Base-by-base conservation (phyloP, 495 filamentous ascomycete genomes). In the Penicillium pancosmium region DNA sequence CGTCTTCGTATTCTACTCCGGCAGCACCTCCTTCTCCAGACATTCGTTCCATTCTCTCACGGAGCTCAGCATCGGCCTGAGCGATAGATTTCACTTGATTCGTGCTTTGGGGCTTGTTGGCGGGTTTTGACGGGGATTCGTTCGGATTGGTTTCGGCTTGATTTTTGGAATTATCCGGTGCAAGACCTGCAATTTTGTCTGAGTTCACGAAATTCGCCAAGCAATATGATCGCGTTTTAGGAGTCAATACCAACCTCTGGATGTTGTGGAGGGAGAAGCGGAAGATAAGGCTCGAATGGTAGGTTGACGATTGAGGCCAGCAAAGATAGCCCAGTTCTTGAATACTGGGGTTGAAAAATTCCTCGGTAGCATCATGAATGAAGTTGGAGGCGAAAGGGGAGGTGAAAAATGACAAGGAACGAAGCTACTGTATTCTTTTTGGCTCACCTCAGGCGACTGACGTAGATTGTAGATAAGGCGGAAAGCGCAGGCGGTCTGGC, bases 1-100 rank as follows among this genome's bases (percentile, higher is more conserved):
- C 91, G 62, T 93, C 82, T 68, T 93, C 90, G 60, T 88, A 86
- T 73, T 93, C 91, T 9, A 93, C 77, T 1, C 91, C 91, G n/a
- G 88, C 79, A 40, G 80, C 84, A 7, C 91, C 91, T 31, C 91
- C 91, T 16, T 87, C 89, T 4, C 91, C 90, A 1, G 88, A 80
- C 15, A 91, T 80, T 16, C 82, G 83, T 61, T 88, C 85, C 55
- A 93, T 80, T 62, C 87, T 88, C 59, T 79, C 68, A 23, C 77
- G 78, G 6, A 94, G 71, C 60, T 91, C 88, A 48, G 86, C 83
- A 68, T 94, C 90, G 21, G 84, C 67, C 62, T 92, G 75, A 21
- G 81, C 75, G 53, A 85, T 74, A 1, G 83, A 84, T 68, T 86
- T 86, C 27, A 48, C 25, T 40, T 66, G 66, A 11, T 57, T 25